These are phyloP conservation scores for Pythium sp. DNA, from an alignment of 352 stramenopile genomes.

Conservation along the genomic window DNA sequence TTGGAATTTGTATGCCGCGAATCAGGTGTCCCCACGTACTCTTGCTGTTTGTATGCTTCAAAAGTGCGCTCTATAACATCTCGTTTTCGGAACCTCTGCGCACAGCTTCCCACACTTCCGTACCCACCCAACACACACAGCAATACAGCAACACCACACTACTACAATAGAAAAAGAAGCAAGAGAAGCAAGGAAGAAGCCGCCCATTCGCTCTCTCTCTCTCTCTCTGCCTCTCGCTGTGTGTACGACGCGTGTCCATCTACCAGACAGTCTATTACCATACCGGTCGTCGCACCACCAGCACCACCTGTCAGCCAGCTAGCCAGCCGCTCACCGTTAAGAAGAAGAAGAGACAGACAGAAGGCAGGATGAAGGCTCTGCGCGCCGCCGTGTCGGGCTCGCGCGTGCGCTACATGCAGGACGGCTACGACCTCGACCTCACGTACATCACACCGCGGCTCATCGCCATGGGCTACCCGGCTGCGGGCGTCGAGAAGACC, in stretches of 20 bases:
- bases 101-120: background rate
- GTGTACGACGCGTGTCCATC: background rate
- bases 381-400: slow-evolving; percentile 75
- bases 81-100: background rate
- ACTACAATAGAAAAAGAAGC: background rate
- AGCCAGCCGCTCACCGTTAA: background rate
- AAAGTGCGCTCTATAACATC: slow-evolving; percentile 9
- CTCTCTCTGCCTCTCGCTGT: background rate
- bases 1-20: background rate
- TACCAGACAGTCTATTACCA: background rate
- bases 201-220: background rate
- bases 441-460: slow-evolving; percentile 83
- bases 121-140: slow-evolving; percentile 1
- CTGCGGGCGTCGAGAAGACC: slow-evolving; percentile 78
- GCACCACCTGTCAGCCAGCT: background rate
- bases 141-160: background rate
- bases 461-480: slow-evolving; percentile 83
- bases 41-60: background rate
- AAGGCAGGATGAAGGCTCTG: slow-evolving; percentile 64
- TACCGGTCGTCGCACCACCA: background rate
- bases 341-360: background rate
- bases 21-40: background rate
- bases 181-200: background rate
- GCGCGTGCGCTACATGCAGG: slow-evolving; percentile 79
- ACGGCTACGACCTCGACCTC: slow-evolving; percentile 82